Base-by-base conservation (phyloP, 1,139 yeast species). In the Pichia cactophila region DNA sequence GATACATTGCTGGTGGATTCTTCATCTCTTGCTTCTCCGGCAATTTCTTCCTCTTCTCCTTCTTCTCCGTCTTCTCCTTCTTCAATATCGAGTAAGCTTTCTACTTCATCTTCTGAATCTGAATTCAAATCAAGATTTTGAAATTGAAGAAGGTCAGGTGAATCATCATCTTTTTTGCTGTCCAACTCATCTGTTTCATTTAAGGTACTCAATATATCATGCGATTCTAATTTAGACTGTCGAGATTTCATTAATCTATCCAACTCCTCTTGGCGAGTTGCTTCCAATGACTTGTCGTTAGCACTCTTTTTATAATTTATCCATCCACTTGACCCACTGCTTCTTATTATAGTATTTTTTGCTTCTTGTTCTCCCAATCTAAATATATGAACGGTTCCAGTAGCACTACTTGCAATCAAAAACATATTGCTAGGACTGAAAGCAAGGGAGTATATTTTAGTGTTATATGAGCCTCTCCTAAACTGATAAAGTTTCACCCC, bases 301-400 rank as follows among this genome's bases (percentile, higher is more conserved):
- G 44, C 49, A 31, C 43, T 48, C 9, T 50, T 51, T 28, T 47
- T 52, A 8, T 33, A 29, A 28, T 45, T 40, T 10, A 54, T 31
- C 55, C 56, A 51, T 6, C 57, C 52, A 1, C 52, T 37, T 12
- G 56, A 45, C 17, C 52, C 54, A 11, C 46, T 49, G n/a, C 50
- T 44, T 33, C 42, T 53, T 4, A 57, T 53, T 11, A 58, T 62
- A 0, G 67, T 63, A 50, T 62, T 64, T 26, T 77, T 68, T 0
- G 80, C 73, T 61, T 78, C 83, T 39, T 77, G 81, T 54, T 75
- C 81, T 0, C 86, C 83, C 41, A 85, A 64, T 52, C 89, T 75
- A 71, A 92, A 92, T 26, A 92, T 80, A 64, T 92, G 98, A 14
- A 92, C 95, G 0, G 98, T 92, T 51, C 86, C 95, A 35, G 96